Conservation (phyloP, 2,329 filamentous ascomycete genomes). For the Penicillium sp. region DNA sequence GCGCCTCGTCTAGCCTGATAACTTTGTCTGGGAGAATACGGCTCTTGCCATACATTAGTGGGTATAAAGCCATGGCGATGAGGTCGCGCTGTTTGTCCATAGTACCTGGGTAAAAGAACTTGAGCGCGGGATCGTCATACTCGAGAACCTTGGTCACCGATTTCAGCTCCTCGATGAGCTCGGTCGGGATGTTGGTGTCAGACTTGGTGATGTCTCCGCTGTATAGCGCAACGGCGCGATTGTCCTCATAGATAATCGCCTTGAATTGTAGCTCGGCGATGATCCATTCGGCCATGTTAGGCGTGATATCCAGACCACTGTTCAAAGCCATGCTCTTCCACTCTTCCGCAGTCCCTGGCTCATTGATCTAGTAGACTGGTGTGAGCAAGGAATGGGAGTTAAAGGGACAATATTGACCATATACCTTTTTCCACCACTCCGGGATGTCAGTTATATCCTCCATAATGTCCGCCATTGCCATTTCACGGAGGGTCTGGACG, state of each 20-base stretch:
- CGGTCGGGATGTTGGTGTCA: constrained; percentile 45
- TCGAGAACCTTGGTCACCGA: constrained; percentile 50
- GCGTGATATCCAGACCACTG: constrained; percentile 29
- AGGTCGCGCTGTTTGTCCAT: constrained; percentile 58
- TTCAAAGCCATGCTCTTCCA: constrained; percentile 33
- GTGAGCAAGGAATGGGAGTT: neutral
- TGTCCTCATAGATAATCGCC: constrained; percentile 45
- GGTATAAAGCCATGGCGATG: constrained; percentile 63
- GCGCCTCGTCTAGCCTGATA: constrained; percentile 28
- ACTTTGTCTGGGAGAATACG: constrained; percentile 28
- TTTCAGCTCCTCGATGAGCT: constrained; percentile 44
- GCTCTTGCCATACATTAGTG: constrained; percentile 45
- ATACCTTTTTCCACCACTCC: constrained; percentile 41
- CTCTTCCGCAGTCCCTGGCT: constrained; percentile 28
- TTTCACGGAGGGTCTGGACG: constrained; percentile 37
- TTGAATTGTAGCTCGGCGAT: constrained; percentile 53
- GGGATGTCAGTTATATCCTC: constrained; percentile 42
- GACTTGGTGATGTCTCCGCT: constrained; percentile 55
- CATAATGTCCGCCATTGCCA: constrained; percentile 41
- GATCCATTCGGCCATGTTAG: constrained; percentile 39
- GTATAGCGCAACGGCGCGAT: constrained; percentile 45
- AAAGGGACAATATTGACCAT: neutral
- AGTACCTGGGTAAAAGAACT: constrained; percentile 61
- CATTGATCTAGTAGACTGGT: constrained; percentile 27
- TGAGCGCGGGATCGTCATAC: constrained; percentile 47